These are phyloP conservation scores for Pseudonitzschia multistriata DNA, from an alignment of 108 stramenopile species.

Conservation along the genomic window DNA sequence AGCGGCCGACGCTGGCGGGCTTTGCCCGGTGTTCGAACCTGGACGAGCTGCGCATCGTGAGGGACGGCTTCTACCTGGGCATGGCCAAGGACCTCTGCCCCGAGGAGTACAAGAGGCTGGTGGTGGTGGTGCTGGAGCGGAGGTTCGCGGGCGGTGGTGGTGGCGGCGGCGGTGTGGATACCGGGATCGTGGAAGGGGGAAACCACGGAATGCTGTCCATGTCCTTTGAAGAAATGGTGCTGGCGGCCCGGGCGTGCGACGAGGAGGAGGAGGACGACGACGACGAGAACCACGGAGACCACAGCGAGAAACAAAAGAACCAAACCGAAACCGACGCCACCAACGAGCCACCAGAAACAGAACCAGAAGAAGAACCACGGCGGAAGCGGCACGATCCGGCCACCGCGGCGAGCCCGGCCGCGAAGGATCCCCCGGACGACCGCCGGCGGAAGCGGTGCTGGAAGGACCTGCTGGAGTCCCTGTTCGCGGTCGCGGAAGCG, in stretches of 20 bases:
- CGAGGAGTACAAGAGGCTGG: slow-evolving; percentile 55
- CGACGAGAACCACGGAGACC: neutral
- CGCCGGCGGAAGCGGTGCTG: slow-evolving; percentile 14
- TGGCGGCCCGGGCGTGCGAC: slow-evolving; percentile 3
- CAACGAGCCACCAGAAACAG: neutral
- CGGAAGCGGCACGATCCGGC: slow-evolving; percentile 40
- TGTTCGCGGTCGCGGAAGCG: slow-evolving; percentile 25
- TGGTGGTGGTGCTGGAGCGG: neutral
- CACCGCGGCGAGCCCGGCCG: slow-evolving; percentile 17
- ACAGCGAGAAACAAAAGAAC: neutral
- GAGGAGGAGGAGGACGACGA: neutral
- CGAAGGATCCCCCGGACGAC: no score
- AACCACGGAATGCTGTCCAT: slow-evolving; percentile 8
- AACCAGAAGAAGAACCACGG: no score
- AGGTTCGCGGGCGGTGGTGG: neutral
- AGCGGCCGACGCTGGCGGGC: slow-evolving; percentile 52
- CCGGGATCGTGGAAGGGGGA: neutral
- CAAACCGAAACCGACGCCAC: neutral
- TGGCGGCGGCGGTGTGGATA: neutral
- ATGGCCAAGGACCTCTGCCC: slow-evolving; percentile 74
- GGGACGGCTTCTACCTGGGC: slow-evolving; percentile 61
- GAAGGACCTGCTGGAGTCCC: slow-evolving; percentile 37
- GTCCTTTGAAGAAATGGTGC: slow-evolving; percentile 14
- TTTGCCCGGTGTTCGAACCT: slow-evolving; percentile 53
- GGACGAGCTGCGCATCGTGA: slow-evolving; percentile 54